These are phyloP conservation scores for Cyberlindnera xishuangbannaensis DNA, from an alignment of 805 yeast genomes.

Conservation along the genomic window DNA sequence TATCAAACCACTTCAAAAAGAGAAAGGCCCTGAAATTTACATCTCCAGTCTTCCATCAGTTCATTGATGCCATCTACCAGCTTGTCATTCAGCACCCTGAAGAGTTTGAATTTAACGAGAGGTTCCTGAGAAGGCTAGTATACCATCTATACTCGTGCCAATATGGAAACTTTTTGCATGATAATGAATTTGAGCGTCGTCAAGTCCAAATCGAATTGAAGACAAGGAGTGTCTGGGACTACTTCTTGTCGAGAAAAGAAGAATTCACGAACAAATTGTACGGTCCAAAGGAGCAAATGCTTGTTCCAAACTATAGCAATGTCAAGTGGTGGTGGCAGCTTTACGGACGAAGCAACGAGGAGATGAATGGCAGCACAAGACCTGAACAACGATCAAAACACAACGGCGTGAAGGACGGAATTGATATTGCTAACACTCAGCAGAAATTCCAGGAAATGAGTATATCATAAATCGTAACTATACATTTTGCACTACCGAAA, in stretches of 20 bases:
- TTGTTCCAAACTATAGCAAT: slow-evolving; percentile 56
- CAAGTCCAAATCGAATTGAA: slow-evolving; percentile 34
- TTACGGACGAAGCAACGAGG: slow-evolving; percentile 70
- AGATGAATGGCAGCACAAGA: slow-evolving; percentile 39
- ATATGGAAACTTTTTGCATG: slow-evolving; percentile 82
- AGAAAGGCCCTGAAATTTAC: slow-evolving; percentile 49
- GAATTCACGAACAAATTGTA: slow-evolving; percentile 63
- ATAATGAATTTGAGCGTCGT: slow-evolving; percentile 61
- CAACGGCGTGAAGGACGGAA: too few relatives aligned
- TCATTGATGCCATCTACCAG: slow-evolving; percentile 85
- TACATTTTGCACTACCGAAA: too few relatives aligned
- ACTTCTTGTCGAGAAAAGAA: slow-evolving; percentile 65
- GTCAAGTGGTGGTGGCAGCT: slow-evolving; percentile 89
- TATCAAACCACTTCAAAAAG: slow-evolving; percentile 47
- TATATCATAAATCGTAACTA: slow-evolving; percentile 6
- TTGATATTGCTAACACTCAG: too few relatives aligned
- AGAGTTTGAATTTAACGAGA: slow-evolving; percentile 80
- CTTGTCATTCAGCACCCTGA: slow-evolving; percentile 62
- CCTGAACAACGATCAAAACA: too few relatives aligned
- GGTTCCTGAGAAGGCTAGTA: slow-evolving; percentile 75
- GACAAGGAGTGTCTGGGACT: slow-evolving; percentile 90
- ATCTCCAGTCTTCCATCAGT: slow-evolving; percentile 95
- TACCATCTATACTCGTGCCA: slow-evolving; percentile 93
- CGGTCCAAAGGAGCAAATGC: slow-evolving; percentile 23
- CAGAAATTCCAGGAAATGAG: slow-evolving; percentile 17